Evolutionary conservation across 768 basidiomycete genomes (phyloP), one percentile per base, ranked within the genome.

Genomic region (Hirschioporus abietinus): DNA sequence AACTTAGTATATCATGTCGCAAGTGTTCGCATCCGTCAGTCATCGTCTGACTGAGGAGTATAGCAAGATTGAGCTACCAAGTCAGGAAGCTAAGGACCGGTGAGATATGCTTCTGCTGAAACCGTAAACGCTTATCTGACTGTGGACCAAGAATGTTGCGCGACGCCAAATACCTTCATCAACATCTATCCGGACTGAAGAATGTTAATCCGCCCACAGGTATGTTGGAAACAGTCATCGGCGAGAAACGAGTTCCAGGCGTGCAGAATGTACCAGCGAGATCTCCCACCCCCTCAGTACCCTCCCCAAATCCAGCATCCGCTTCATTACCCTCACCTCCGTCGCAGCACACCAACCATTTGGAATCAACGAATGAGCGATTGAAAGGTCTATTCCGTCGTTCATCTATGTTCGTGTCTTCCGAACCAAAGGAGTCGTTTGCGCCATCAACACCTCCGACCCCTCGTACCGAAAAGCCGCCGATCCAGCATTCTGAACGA

Each of bases 1-100:
- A 64, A 63, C 68, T 25, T 74, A 97, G 93, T 86, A 85, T 75
- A 94, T 99, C 74, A 96, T 98, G 93, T 86, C 88, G 36, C 93
- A 98, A 74, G 97, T 99, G 17, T 90, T 98, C 68, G 92, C 92
- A 23, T 89, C 93, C 17, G 95, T 98, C 77, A 95, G 95, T 76
- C 89, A 93, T 78, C 87, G 92, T 36, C 81, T 99, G 24, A 89
- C 89, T 52, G 93, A 96, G 72, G 94, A 95, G 74, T 96, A 90
- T 76, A 81, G 82, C 64, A 87, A 84, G 73, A 87, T 97, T 65
- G 92, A 95, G 70, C 80, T 98, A 34, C 93, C 89, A 64, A 86
- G 84, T 72, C 86, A 87, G 67, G 92, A 90, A 68, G 95, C 93
- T 25, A 97, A 96, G 79, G 85, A 87, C 66, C 87, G 94, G 94